These are phyloP conservation scores for Cubamyces sp. DNA, from an alignment of 768 basidiomycete genomes.

Conservation along the genomic window DNA sequence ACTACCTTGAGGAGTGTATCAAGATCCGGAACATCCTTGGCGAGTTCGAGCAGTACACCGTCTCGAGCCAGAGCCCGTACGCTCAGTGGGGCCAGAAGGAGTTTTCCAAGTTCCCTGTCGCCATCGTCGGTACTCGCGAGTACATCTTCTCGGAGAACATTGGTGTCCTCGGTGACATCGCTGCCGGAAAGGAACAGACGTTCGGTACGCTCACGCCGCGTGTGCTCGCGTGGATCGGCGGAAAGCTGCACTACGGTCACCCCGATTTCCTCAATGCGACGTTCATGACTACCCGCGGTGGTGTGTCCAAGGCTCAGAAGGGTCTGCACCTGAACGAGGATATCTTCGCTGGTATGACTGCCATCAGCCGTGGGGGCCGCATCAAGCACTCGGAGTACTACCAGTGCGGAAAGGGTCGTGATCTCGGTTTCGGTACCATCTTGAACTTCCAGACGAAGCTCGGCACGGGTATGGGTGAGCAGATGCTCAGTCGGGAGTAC, in stretches of 20 bases:
- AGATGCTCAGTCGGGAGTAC: conserved; percentile 99
- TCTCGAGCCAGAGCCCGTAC: conserved; percentile 93
- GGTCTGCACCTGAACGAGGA: conserved; percentile 98
- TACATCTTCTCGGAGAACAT: conserved; percentile 99
- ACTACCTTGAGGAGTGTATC: conserved; percentile 98
- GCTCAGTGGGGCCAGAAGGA: conserved; percentile 96
- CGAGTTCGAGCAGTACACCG: conserved; percentile 94
- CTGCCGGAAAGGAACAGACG: conserved; percentile 99
- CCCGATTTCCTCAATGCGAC: conserved; percentile 98
- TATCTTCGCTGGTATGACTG: conserved; percentile 99
- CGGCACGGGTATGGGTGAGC: conserved; percentile 99
- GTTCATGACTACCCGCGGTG: conserved; percentile 98
- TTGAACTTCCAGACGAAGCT: conserved; percentile 99
- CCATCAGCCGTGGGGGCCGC: conserved; percentile 95
- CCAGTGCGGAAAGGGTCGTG: conserved; percentile 98
- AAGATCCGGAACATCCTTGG: conserved; percentile 98
- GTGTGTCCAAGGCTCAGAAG: conserved; percentile 99
- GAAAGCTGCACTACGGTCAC: conserved; percentile 98
- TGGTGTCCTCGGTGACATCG: conserved; percentile 97
- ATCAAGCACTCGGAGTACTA: conserved; percentile 99
- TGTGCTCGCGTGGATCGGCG: conserved; percentile 94
- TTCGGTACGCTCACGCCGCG: conserved; percentile 99
- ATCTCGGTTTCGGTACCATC: conserved; percentile 98
- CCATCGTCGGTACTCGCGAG: conserved; percentile 97
- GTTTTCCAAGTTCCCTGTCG: conserved; percentile 87